Base-by-base conservation (phyloP, 176 grass and related monocot genomes). In the Elaeis guineensis region DNA sequence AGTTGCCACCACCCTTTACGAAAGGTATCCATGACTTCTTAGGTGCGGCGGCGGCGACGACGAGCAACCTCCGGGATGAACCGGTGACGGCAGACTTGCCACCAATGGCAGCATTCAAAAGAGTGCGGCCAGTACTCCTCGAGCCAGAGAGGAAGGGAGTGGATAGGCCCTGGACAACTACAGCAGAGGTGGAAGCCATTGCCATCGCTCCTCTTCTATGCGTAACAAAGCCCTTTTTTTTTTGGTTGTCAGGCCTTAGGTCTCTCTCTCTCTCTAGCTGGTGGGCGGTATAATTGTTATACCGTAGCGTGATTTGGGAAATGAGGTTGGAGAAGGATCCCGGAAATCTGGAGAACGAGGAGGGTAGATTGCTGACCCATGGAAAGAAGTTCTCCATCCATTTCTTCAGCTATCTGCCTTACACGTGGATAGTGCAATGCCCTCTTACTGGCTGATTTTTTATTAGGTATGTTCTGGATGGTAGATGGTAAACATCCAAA, bases 21-120 rank as follows among this genome's bases (percentile, higher is more conserved):
- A 75, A 83, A 1, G 92, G 87, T 70, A 97, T 72, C 92, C 92
- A 97, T 3, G 92, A 96, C 75, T 96, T 87, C 75, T 96, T 96
- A 25, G 58, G 51, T 16, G 51, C 72, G 17, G 65, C 89, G 0
- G 83, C 89, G 8, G 73, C 79, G 51, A 76, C 73, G 75, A 82
- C 67, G 29, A 97, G 56, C 25, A 64, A 55, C 61, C 76, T 74
- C 30, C 80, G 78, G 0, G 76, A 28, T 16, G 49, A 51, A 49
- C 23, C 55, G 6, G 21, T 66, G 51, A 71, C 75, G 20, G 72
- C 49, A 32, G 18, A 25, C 28, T 19, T 44, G 28, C 54, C 56
- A 16, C 32, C 66, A 57, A 72, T 54, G 23, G 66, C 72, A 44
- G 69, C 72, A 66, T 84, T 96, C n/a, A 80, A 67, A 26, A 85